Evolutionary conservation across 2,329 filamentous ascomycete genomes (phyloP).

Genomic region (Xylariaceae sp.): DNA sequence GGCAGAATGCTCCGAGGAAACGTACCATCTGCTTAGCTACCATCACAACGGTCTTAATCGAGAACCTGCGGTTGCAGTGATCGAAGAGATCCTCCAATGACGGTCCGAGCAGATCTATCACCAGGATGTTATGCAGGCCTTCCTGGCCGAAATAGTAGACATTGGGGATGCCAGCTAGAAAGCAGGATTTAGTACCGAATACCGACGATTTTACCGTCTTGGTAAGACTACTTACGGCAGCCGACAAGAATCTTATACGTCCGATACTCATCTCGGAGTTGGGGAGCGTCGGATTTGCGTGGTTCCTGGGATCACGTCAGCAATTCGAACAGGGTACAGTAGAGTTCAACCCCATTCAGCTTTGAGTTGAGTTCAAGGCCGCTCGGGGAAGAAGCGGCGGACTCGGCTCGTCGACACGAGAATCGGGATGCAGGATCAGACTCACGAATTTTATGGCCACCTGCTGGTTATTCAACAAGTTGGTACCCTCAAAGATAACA

Average conservation of each 20-base stretch:
- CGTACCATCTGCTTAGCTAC: constrained; percentile 95
- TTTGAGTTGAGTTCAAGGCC: too few relatives aligned
- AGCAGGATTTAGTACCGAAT: constrained; percentile 22
- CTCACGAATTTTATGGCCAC: constrained; percentile 98
- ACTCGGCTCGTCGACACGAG: background rate
- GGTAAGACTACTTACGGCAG: constrained; percentile 70
- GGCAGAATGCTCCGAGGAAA: constrained; percentile 13
- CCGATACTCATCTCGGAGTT: constrained; percentile 95
- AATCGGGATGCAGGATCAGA: constrained; percentile 33
- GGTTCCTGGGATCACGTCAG: constrained; percentile 63
- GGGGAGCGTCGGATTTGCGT: constrained; percentile 95
- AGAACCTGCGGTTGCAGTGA: constrained; percentile 91
- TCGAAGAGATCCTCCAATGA: constrained; percentile 97
- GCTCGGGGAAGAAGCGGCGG: background rate
- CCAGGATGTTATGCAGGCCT: constrained; percentile 96
- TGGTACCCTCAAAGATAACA: constrained; percentile 98
- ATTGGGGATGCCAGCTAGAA: constrained; percentile 89
- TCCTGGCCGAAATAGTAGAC: constrained; percentile 99
- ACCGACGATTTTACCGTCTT: constrained; percentile 10
- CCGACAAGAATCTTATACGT: constrained; percentile 99
- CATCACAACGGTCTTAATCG: constrained; percentile 98
- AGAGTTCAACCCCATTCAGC: background rate
- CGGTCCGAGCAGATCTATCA: constrained; percentile 92
- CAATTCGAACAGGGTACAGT: background rate
- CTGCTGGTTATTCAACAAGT: constrained; percentile 97